Evolutionary conservation across 2,329 filamentous ascomycete species (phyloP), one percentile per base, ranked within the genome.

Genomic region (Fusarium longipes): DNA sequence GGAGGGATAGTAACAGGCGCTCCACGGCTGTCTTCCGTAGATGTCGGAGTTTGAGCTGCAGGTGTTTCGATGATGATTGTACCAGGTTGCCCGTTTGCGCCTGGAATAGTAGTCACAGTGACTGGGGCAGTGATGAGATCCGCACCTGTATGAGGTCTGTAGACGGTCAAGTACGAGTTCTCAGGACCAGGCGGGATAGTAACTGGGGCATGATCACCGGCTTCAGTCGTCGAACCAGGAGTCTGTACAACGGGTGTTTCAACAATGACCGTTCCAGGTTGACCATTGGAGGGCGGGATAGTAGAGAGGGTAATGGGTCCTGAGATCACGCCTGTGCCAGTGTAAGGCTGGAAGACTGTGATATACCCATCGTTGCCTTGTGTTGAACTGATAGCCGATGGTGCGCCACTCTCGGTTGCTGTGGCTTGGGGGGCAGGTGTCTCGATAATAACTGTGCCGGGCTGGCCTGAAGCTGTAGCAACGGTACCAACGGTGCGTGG

Each of bases 401-500:
- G 17, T 8, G 33, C 24, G 14, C 44, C 51, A 5, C 24, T 59
- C 27, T 59, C 35, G 8, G n/a, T n/a, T 9, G 10, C 36, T 8
- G 55, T 25, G 7, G 38, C 40, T 27, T 65, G 55, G 18, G 63
- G 40, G 18, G 29, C 44, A 8, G 64, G 65, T 4, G 65, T 67
- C 32, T 67, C 65, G 4, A 67, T 68, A n/a, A 67, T 67, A 5
- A 68, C 39, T 5, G 64, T 67, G 15, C 65, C 65, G 10, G 64
- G 65, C 12, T 40, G 40, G 14, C 36, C 59, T 17, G 36, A 44
- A 6, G 45, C 29, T 32, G 64, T 49, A 18, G 64, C 33, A 14
- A 68, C 57, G 3, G 64, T 67, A 4, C 53, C 56, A 20, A 68
- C 48, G 6, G 65, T 67, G 12, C 49, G 47, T 14, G 59, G 60